Evolutionary conservation across 148 eudicot genomes (phyloP).

Genomic region (Silene latifolia): DNA sequence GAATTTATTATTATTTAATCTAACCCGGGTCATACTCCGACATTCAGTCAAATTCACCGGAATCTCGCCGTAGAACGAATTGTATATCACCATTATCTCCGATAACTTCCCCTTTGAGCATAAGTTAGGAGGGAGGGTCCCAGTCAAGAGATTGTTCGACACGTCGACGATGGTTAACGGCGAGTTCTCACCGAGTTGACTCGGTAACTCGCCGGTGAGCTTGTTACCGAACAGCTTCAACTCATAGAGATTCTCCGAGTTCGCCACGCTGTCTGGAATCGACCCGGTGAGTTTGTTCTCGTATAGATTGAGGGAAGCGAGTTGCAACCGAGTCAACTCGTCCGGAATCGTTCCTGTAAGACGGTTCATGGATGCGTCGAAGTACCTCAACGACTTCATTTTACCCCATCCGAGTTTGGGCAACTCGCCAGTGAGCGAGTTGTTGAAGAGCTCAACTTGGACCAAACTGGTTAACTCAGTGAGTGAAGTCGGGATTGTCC

Average conservation of each 20-base stretch:
- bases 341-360: conserved; percentile 57
- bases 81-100: conserved; percentile 52
- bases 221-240: conserved; percentile 55
- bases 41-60: conserved; percentile 55
- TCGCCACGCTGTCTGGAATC: conserved; percentile 44
- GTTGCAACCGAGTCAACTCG: conserved; percentile 46
- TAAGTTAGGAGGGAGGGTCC: conserved; percentile 48
- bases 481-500: conserved; percentile 54
- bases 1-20: conserved; percentile 48
- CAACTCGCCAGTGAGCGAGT: conserved; percentile 57
- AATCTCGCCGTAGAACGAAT: conserved; percentile 56
- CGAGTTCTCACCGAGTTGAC: conserved; percentile 56
- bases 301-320: conserved; percentile 56
- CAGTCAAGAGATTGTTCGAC: conserved; percentile 49
- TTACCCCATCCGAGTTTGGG: conserved; percentile 59
- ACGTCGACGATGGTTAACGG: conserved; percentile 54
- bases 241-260: conserved; percentile 62
- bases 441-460: conserved; percentile 67
- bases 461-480: conserved; percentile 42
- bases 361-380: conserved; percentile 61
- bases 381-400: conserved; percentile 37
- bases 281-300: conserved; percentile 53
- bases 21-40: conserved; percentile 46
- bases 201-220: conserved; percentile 52
- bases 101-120: conserved; percentile 49